Base-by-base conservation (phyloP, 176 grass and related monocot genomes). In the Phoenix dactylifera region DNA sequence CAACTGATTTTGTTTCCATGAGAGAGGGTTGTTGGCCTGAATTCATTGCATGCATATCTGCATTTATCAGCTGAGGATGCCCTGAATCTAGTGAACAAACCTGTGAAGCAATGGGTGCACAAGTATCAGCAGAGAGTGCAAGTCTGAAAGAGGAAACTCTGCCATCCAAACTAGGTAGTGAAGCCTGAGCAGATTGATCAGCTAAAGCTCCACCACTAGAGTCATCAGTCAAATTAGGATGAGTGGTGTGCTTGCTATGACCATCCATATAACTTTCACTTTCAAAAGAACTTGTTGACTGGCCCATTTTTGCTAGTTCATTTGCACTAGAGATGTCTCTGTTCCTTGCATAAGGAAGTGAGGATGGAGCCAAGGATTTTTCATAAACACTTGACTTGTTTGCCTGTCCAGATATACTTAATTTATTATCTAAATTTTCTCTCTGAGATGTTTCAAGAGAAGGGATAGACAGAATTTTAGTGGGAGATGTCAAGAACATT, bases 11-110 rank as follows among this genome's bases (percentile, higher is more conserved):
- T 66, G 76, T 63, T 39, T 78, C 80, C 59, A 83, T 25, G 10
- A 68, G 64, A 72, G 79, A 69, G 79, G 68, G 72, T 29, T 80
- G 82, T 68, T 77, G 77, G 26, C 60, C 53, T 73, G 79, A 78
- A 73, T 32, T 73, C 18, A 24, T 68, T 66, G 76, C 68, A 54
- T 81, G 85, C 22, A 64, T 30, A 59, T 55, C 65, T 5, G 6
- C 29, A 59, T 18, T 75, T 35, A 49, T 67, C 63, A 17, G 17
- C 26, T 55, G 30, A 19, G 52, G 15, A 24, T 54, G 55, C 5
- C 44, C 18, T 17, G 44, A 54, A 16, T 74, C 69, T 74, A 53
- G 20, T 44, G 24, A 32, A 67, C 73, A 57, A 54, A n/a, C 67
- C 23, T 67, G 49, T 16, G 63, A 76, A 67, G 51, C 44, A 15